Conservation (phyloP, 495 filamentous ascomycete species). For the Talaromyces wortmannii region DNA sequence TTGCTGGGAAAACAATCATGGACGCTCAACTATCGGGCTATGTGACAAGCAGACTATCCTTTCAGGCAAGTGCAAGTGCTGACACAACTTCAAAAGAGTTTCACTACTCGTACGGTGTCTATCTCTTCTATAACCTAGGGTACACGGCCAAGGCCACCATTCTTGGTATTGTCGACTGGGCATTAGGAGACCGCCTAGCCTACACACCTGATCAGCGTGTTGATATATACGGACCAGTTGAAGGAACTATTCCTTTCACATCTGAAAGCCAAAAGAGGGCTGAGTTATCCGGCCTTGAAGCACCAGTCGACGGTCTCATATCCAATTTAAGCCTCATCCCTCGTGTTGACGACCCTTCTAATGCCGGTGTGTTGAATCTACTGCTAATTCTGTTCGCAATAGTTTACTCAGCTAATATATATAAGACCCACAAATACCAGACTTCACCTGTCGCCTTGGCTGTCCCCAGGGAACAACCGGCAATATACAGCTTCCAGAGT, state of each 20-base stretch:
- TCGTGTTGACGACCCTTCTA: too few species aligned
- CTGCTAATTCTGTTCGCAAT: too few species aligned
- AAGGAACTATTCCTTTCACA: too few species aligned
- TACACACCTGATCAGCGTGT: constrained; percentile 4
- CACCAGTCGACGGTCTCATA: too few species aligned
- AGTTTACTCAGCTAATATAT: too few species aligned
- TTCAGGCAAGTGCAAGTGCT: constrained; percentile 9
- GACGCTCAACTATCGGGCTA: constrained; percentile 16
- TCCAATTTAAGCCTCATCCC: too few species aligned
- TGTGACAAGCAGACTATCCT: constrained; percentile 9
- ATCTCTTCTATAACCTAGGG: constrained; percentile 17
- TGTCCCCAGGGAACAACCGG: background rate
- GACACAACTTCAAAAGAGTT: background rate
- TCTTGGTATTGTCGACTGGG: constrained; percentile 11
- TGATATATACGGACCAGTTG: background rate
- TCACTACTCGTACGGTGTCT: constrained; percentile 12
- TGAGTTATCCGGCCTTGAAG: too few species aligned
- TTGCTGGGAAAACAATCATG: constrained; percentile 11
- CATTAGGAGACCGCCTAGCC: constrained; percentile 5
- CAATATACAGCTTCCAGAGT: constrained; percentile 3
- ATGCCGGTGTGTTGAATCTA: too few species aligned
- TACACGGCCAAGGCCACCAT: constrained; percentile 15
- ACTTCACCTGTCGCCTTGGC: background rate
- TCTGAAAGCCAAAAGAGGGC: too few species aligned
- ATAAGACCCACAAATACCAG: background rate